Evolutionary conservation across 1,284 basidiomycete genomes (phyloP).

Genomic region (Taiwanofungus camphoratus): DNA sequence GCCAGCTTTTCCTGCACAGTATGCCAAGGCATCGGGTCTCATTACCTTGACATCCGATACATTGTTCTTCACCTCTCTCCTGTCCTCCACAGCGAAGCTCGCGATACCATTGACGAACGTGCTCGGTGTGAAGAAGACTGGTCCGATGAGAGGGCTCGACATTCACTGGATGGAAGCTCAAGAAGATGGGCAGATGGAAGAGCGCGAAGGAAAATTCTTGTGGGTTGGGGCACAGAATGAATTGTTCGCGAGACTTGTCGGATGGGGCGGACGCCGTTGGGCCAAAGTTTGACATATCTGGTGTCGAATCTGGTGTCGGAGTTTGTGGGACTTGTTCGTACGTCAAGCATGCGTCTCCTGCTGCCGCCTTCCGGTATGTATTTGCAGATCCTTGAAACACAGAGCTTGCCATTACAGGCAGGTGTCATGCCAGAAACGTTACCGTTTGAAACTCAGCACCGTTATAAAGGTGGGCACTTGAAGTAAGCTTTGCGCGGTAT

Average conservation of each 20-base stretch:
- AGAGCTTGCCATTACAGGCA: slow-evolving; percentile 8
- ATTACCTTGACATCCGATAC: slow-evolving; percentile 47
- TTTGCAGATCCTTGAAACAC: slow-evolving; percentile 4
- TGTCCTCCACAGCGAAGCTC: slow-evolving; percentile 40
- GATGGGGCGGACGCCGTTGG: slow-evolving; percentile 38
- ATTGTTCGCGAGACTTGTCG: slow-evolving; percentile 61
- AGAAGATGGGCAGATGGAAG: slow-evolving; percentile 23
- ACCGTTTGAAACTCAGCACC: slow-evolving; percentile 1
- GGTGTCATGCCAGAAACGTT: slow-evolving; percentile 1
- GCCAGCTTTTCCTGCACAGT: slow-evolving; percentile 57
- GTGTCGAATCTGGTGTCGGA: background rate
- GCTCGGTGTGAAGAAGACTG: slow-evolving; percentile 52
- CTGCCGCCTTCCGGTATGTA: background rate
- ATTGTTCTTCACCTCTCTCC: slow-evolving; percentile 51
- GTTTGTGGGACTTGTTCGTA: slow-evolving; percentile 3
- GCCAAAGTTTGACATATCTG: slow-evolving; percentile 18
- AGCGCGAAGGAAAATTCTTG: slow-evolving; percentile 47
- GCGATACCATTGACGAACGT: slow-evolving; percentile 41
- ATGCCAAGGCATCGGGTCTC: slow-evolving; percentile 47
- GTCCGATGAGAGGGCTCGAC: slow-evolving; percentile 46
- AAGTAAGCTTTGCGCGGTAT: no score
- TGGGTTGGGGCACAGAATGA: slow-evolving; percentile 62
- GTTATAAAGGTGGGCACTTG: background rate
- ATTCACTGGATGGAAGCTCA: slow-evolving; percentile 37
- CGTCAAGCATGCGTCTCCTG: background rate